Evolutionary conservation across 352 stramenopile genomes (phyloP).

Genomic region (Blastocystis sp.): DNA sequence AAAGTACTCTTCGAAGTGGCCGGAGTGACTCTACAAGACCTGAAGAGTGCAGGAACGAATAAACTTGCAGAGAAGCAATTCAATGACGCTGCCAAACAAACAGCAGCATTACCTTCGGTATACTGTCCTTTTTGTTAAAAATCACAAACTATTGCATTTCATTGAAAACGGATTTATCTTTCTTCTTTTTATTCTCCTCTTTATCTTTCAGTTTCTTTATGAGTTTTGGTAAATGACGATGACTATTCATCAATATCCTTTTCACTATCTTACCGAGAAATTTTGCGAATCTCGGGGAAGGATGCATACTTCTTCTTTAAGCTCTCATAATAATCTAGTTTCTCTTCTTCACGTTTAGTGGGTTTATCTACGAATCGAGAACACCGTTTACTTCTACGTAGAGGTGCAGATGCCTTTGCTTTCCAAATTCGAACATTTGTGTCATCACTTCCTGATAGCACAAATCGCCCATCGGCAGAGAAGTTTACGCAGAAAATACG

Average conservation of each 20-base stretch:
- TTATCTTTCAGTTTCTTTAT: conserved; percentile 90
- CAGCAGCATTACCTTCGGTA: neutral
- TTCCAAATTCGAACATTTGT: conserved; percentile 99
- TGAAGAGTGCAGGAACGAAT: neutral
- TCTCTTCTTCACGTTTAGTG: conserved; percentile 74
- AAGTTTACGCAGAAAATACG: conserved; percentile 83
- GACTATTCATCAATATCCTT: conserved; percentile 64
- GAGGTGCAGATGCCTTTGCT: conserved; percentile 83
- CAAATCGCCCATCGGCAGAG: conserved; percentile 83
- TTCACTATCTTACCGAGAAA: conserved; percentile 71
- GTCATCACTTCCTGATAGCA: conserved; percentile 95
- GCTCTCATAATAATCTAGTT: conserved; percentile 89
- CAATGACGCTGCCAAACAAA: neutral
- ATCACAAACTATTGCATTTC: conserved; percentile 40
- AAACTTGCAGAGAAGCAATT: neutral
- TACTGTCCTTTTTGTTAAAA: neutral
- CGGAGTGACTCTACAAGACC: neutral
- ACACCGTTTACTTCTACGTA: conserved; percentile 76
- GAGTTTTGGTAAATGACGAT: conserved; percentile 89
- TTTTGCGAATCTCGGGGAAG: conserved; percentile 87
- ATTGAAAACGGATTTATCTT: conserved; percentile 45
- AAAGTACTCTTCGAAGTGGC: conserved; percentile 38
- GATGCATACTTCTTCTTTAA: conserved; percentile 89
- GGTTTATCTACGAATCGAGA: conserved; percentile 67
- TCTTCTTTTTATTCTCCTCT: conserved; percentile 73